Percentiles rank a stretch among this genome's conserved stretches.
Evolutionary conservation across 441 rosid genomes (phyloP).

Genomic region (Populus tomentosa): DNA sequence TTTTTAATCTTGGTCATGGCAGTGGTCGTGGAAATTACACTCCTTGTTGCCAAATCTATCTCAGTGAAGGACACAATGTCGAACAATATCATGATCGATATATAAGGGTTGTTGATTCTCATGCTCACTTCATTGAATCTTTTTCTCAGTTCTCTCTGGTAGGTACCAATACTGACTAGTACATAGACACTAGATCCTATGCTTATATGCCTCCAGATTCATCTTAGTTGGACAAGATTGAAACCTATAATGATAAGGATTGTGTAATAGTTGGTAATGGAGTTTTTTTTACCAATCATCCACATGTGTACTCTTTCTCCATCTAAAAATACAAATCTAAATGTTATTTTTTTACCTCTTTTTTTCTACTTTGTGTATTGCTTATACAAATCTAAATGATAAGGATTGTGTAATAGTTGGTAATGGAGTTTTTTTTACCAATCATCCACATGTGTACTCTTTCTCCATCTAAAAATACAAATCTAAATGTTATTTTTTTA

Average conservation of each 20-base stretch:
- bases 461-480: not conserved
- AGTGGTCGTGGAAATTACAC: not conserved
- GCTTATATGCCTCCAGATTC: not conserved
- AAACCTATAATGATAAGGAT: not conserved
- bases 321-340: not conserved
- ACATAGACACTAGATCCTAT: conserved; percentile 1
- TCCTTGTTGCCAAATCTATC: not conserved
- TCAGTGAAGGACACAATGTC: not conserved
- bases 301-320: not conserved
- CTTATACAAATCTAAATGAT: too few species aligned
- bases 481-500: too few species aligned
- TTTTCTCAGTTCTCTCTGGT: not conserved
- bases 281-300: not conserved
- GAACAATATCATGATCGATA: not conserved
- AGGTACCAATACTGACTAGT: not conserved
- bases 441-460: not conserved
- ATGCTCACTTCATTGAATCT: not conserved
- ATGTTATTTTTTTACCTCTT: not conserved
- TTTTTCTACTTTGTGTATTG: too few species aligned
- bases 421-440: not conserved
- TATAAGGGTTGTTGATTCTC: not conserved
- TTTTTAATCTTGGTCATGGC: not conserved
- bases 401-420: not conserved
- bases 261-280: not conserved
- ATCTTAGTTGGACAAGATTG: not conserved